phyloP scores from a whole-genome alignment of 179 eudicot species.

The Nepenthes alata region DNA sequence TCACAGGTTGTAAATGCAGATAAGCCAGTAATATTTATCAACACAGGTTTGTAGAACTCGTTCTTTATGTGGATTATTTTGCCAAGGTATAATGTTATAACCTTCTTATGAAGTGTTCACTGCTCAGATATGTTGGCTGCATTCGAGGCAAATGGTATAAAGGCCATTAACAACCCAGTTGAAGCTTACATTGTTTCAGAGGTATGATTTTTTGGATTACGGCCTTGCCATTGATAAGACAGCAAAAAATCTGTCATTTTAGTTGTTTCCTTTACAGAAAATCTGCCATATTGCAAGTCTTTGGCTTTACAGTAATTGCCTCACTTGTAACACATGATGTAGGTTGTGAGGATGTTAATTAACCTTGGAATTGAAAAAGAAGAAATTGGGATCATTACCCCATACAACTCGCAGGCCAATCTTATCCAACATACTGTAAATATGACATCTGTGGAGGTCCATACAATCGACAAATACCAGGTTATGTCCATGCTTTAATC shows the following conservation, averaged over 20 bases:
- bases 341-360: slow-evolving; percentile 51
- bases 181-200: slow-evolving; percentile 73
- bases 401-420: slow-evolving; percentile 83
- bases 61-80: slow-evolving; percentile 7
- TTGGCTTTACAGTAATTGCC: not conserved
- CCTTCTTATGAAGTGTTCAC: slow-evolving; percentile 12
- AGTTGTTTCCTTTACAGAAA: too few relatives aligned
- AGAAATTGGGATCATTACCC: slow-evolving; percentile 83
- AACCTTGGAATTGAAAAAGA: slow-evolving; percentile 54
- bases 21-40: slow-evolving; percentile 67
- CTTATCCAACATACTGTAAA: slow-evolving; percentile 46
- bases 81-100: slow-evolving; percentile 2
- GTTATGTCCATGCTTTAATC: slow-evolving; percentile 16
- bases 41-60: slow-evolving; percentile 54
- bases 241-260: too few relatives aligned
- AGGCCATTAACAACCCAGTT: slow-evolving; percentile 63
- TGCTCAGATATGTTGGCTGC: slow-evolving; percentile 68
- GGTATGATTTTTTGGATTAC: slow-evolving; percentile 25
- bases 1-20: slow-evolving; percentile 62
- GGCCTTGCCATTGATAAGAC: too few relatives aligned
- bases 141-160: slow-evolving; percentile 58
- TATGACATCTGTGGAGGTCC: slow-evolving; percentile 61
- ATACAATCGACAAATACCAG: slow-evolving; percentile 98
- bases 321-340: slow-evolving; percentile 5
- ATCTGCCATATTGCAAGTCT: not conserved